A percentile compares a stretch with the other conserved stretches of the same genome.
Evolutionary conservation across 2,329 filamentous ascomycete genomes (phyloP).

Genomic region (Colletotrichum sp.): DNA sequence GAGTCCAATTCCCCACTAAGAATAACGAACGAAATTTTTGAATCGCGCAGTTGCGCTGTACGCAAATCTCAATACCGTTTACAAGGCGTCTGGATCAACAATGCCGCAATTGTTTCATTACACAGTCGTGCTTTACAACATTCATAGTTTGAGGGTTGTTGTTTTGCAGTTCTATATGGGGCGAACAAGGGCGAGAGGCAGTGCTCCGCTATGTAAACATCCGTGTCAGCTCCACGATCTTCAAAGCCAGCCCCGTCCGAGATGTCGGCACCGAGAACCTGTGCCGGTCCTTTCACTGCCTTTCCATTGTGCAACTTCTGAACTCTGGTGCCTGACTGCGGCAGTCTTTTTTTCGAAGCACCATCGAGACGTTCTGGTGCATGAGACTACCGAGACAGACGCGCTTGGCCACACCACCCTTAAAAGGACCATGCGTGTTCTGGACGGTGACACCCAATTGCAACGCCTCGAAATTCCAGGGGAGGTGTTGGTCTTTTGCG

Average conservation of each 20-base stretch:
- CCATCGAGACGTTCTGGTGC: neutral
- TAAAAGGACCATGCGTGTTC: neutral
- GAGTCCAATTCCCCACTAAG: no score
- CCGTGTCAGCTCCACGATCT: neutral
- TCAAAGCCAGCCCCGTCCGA: neutral
- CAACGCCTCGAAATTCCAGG: neutral
- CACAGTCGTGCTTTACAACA: no score
- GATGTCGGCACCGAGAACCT: neutral
- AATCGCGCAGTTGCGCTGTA: neutral
- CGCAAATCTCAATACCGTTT: neutral
- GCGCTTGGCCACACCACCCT: neutral
- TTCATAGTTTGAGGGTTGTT: no score
- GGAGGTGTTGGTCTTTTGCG: neutral
- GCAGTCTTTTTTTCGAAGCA: neutral
- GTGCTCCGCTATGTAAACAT: neutral
- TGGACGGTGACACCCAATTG: neutral
- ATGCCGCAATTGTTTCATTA: no score
- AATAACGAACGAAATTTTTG: no score
- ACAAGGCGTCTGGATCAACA: no score
- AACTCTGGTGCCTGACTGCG: neutral
- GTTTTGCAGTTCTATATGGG: neutral
- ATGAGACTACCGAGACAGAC: neutral
- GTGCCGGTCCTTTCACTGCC: neutral
- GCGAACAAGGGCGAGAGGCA: neutral
- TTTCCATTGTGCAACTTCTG: neutral